Evolutionary conservation across 495 filamentous ascomycete species (phyloP).

Genomic region (Hyaloscypha variabilis): DNA sequence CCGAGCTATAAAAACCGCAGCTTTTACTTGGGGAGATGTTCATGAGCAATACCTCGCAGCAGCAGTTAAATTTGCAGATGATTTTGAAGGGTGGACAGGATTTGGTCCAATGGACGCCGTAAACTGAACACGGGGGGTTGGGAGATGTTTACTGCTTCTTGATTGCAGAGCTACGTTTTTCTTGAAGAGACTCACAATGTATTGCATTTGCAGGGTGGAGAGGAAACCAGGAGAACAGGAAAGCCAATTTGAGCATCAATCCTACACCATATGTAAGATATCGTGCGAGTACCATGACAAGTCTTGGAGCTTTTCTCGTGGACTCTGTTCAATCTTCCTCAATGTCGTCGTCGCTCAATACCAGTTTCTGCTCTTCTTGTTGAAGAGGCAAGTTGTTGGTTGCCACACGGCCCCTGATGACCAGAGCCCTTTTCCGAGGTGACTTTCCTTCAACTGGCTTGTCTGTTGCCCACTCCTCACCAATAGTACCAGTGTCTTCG

Average conservation of each 20-base stretch:
- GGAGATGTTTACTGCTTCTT: background rate
- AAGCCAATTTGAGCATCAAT: background rate
- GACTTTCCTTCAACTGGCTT: constrained; percentile 45
- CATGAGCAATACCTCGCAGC: constrained; percentile 76
- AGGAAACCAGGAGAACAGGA: background rate
- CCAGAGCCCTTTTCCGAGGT: constrained; percentile 28
- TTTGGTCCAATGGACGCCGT: constrained; percentile 28
- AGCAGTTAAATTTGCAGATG: constrained; percentile 76
- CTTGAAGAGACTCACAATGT: background rate
- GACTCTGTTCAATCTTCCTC: constrained; percentile 61
- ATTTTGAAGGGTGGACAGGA: constrained; percentile 72
- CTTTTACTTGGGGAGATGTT: constrained; percentile 82
- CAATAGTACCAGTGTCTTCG: constrained; percentile 38
- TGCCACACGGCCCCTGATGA: constrained; percentile 25
- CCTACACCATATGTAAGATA: background rate
- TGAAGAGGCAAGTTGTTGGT: constrained; percentile 31
- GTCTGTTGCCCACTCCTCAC: constrained; percentile 61
- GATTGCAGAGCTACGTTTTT: background rate
- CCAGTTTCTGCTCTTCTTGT: constrained; percentile 62
- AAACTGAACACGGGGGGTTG: background rate
- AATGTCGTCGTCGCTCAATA: constrained; percentile 95
- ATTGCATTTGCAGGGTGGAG: background rate
- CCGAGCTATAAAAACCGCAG: constrained; percentile 72
- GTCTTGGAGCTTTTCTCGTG: background rate
- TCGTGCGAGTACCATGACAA: background rate